Percentiles rank a stretch among this genome's conserved stretches.
These are phyloP conservation scores for Diplodia sapinea DNA, from an alignment of 2,329 filamentous ascomycete species.

Conservation along the genomic window DNA sequence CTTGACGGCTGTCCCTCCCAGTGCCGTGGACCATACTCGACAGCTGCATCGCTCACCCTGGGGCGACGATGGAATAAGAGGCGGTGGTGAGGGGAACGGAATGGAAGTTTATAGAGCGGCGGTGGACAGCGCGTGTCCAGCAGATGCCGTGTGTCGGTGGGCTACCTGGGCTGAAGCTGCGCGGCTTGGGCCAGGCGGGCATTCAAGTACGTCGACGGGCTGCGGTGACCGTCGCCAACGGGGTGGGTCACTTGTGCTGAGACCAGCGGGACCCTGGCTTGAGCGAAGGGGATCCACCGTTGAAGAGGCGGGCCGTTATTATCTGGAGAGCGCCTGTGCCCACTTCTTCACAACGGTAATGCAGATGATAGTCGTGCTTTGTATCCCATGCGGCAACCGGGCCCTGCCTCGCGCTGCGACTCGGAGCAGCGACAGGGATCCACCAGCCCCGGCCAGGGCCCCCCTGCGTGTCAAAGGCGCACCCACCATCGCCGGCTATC, in stretches of 20 bases:
- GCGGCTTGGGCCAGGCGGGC: constrained; percentile 36
- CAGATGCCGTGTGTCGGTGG: constrained; percentile 22
- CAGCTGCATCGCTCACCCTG: constrained; percentile 46
- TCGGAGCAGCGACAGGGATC: constrained; percentile 33
- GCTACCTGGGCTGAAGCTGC: constrained; percentile 27
- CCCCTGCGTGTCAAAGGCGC: constrained; percentile 28
- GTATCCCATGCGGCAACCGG: constrained; percentile 26
- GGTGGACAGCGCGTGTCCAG: constrained; percentile 27
- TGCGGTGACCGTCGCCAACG: constrained; percentile 39
- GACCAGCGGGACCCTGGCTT: constrained; percentile 37
- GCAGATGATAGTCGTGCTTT: constrained; percentile 42
- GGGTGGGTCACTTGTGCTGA: constrained; percentile 43
- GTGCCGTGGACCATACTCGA: constrained; percentile 53
- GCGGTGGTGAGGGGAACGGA: constrained; percentile 33
- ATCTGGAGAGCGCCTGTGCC: constrained; percentile 35
- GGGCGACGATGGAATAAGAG: constrained; percentile 31
- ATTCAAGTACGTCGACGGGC: constrained; percentile 43
- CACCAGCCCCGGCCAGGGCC: constrained; percentile 30
- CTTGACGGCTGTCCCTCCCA: constrained; percentile 45
- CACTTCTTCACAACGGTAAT: constrained; percentile 49
- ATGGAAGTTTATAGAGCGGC: constrained; percentile 31
- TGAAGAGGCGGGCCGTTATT: constrained; percentile 35
- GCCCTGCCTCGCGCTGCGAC: constrained; percentile 30
- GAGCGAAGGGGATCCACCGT: constrained; percentile 32
- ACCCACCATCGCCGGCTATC: constrained; percentile 41